Evolutionary conservation across 108 stramenopile genomes (phyloP), one percentile per base, ranked within the genome.

Genomic region (Skeletonema costatum): DNA sequence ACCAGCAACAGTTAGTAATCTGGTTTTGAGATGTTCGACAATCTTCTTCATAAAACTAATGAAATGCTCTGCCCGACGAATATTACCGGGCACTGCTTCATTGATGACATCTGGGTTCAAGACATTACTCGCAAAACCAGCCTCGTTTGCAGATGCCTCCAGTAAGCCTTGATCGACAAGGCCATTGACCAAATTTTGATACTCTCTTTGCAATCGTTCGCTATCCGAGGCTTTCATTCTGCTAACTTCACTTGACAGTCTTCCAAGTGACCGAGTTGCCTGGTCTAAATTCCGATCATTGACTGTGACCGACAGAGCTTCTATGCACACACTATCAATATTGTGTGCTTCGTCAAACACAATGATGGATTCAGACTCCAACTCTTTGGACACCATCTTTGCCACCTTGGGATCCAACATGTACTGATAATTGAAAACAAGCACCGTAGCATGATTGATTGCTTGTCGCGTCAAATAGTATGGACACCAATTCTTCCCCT

Each of bases 391-490:
- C 3, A 95, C 92, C 93, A 94, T 92, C 71, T 93, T 93, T 5
- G 95, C 92, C 12, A 98, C 96, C 85, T 98, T 99, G 10, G 99
- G 99, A 88, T 99, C 98, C 9, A 99, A 93, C 98, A 99, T 98
- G 83, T 99, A 99, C 83, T 99, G 99, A 78, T 99, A 99, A 75
- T 99, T 99, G 88, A 98, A 99, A 9, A 99, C 98, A 14, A 99
- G 74, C 31, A 99, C 90, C 68, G 96, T 98, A 51, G 99, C 98
- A 73, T 97, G 97, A 74, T 96, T 93, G 81, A 99, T 96, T 19
- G 96, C 96, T 74, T 97, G 95, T 48, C 99, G 86, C 5, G 99
- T 96, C 64, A 99, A 68, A 74, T 97, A 99, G 77, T 99, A 99
- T 9, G 99, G 99, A 78, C 99, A 99, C 98, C 98, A 99, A 25